These are phyloP conservation scores for Malus fusca DNA, from an alignment of 306 rosid genomes.

Conservation along the genomic window DNA sequence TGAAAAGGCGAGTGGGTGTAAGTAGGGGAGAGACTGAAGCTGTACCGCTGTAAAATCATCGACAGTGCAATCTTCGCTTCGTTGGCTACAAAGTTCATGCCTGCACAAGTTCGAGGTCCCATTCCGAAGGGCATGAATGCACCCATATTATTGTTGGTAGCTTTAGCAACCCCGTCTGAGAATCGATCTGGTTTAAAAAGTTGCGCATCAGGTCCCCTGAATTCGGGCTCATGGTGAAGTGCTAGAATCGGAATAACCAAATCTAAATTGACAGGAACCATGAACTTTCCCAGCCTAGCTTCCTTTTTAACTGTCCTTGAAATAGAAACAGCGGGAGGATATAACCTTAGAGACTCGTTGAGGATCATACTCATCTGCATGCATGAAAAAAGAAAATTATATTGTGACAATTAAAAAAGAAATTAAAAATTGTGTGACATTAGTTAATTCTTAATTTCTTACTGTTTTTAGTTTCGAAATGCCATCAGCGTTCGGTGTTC, in stretches of 20 bases:
- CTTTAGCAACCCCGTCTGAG: conserved; percentile 20
- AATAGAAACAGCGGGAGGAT: conserved; percentile 12
- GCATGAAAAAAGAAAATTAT: neutral
- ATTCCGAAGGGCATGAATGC: conserved; percentile 21
- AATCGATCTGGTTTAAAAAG: conserved; percentile 27
- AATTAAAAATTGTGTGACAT: no score
- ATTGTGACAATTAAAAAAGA: neutral
- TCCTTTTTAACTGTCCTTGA: conserved; percentile 1
- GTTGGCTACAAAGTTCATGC: conserved; percentile 11
- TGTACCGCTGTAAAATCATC: conserved; percentile 24
- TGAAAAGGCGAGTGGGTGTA: conserved; percentile 23
- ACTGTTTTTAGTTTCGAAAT: conserved; percentile 15
- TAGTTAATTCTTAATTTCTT: neutral
- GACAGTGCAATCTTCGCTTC: conserved; percentile 21
- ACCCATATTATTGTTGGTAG: conserved; percentile 16
- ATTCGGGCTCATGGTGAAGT: conserved; percentile 22
- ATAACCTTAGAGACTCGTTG: conserved; percentile 24
- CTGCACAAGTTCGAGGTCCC: conserved; percentile 31
- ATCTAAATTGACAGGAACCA: conserved; percentile 4
- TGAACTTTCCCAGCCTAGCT: conserved; percentile 8
- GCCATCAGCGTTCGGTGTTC: conserved; percentile 15
- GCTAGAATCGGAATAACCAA: conserved; percentile 3
- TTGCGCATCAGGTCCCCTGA: conserved; percentile 26
- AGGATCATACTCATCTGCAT: conserved; percentile 30
- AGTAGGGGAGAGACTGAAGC: conserved; percentile 18